Percentiles rank a stretch among this genome's conserved stretches.
These are phyloP conservation scores for Prunella vulgaris DNA, from an alignment of 257 asterid species.

Conservation along the genomic window DNA sequence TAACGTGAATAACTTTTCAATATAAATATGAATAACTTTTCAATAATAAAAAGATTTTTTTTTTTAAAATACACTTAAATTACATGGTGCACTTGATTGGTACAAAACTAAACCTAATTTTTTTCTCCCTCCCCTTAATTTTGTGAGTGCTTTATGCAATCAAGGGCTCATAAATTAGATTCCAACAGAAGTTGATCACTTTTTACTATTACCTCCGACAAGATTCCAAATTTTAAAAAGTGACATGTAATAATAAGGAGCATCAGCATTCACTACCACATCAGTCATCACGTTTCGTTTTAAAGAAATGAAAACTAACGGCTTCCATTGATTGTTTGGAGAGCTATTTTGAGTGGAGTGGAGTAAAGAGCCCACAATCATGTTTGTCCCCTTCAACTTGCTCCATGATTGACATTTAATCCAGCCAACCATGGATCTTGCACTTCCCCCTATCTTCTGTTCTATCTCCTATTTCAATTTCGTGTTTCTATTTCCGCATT, in stretches of 20 bases:
- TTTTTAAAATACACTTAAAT: too few relatives aligned
- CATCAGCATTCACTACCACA: slow-evolving; percentile 26
- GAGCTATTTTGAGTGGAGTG: slow-evolving; percentile 41
- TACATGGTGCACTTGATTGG: too few relatives aligned
- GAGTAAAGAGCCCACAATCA: slow-evolving; percentile 40
- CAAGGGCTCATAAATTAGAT: slow-evolving; percentile 29
- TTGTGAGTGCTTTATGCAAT: slow-evolving; percentile 32
- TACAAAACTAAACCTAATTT: too few relatives aligned
- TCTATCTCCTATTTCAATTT: neutral
- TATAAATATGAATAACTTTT: too few relatives aligned
- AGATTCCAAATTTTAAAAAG: slow-evolving; percentile 34
- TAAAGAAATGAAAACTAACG: slow-evolving; percentile 11
- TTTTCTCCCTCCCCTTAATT: neutral
- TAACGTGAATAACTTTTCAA: too few relatives aligned
- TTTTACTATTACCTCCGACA: slow-evolving; percentile 34
- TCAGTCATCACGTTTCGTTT: slow-evolving; percentile 7
- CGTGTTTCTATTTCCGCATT: neutral
- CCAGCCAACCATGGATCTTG: slow-evolving; percentile 7
- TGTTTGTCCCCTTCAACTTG: slow-evolving; percentile 24
- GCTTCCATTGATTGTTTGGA: slow-evolving; percentile 29
- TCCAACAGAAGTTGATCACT: slow-evolving; percentile 29
- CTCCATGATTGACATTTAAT: slow-evolving; percentile 22
- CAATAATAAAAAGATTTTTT: too few relatives aligned
- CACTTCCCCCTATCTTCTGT: neutral
- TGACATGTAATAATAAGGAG: slow-evolving; percentile 28